Evolutionary conservation across 768 basidiomycete genomes (phyloP), one percentile per base, ranked within the genome.

Genomic region (Strobilomyces confusus): DNA sequence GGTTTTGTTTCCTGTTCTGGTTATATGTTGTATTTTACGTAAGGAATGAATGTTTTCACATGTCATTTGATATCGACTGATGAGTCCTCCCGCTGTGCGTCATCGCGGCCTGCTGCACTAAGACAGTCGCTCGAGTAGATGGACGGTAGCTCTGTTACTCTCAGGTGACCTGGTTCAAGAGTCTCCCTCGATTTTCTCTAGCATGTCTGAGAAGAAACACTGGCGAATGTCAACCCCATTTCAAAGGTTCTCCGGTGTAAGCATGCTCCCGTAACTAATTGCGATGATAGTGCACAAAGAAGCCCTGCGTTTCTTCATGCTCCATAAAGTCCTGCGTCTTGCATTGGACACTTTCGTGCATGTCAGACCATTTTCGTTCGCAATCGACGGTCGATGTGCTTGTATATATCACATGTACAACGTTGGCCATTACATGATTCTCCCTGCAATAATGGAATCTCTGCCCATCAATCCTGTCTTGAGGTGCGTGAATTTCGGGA

Each of bases 391-490:
- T n/a, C n/a, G n/a, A n/a, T n/a, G n/a, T n/a, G n/a, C n/a, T n/a
- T 34, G 15, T 48, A 52, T 23, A 23, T 20, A 20, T 23, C 17
- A 26, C 25, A n/a, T 25, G n/a, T 29, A 29, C 15, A 41, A 15
- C 22, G 14, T 38, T 33, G 32, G 22, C 29, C 13, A 20, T 9
- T 29, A 68, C 19, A 45, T 19, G 23, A 68, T 58, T 19, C 43
- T 66, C 14, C 65, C 65, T 41, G 65, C 70, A 34, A 73, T 43
- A 25, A 74, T 59, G 20, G 60, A 49, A 49, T 73, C 71, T 51
- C 57, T 64, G n/a, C 72, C 73, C 61, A 71, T 60, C 40, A 68
- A 33, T 30, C 37, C 57, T 19, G 67, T 68, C 29, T 52, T 58
- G 32, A 68, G 17, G 43, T 70, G 75, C 30, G 55, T 53, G 34